phyloP scores from a whole-genome alignment of 2,329 filamentous ascomycete genomes.

The Xylaria arbuscula region DNA sequence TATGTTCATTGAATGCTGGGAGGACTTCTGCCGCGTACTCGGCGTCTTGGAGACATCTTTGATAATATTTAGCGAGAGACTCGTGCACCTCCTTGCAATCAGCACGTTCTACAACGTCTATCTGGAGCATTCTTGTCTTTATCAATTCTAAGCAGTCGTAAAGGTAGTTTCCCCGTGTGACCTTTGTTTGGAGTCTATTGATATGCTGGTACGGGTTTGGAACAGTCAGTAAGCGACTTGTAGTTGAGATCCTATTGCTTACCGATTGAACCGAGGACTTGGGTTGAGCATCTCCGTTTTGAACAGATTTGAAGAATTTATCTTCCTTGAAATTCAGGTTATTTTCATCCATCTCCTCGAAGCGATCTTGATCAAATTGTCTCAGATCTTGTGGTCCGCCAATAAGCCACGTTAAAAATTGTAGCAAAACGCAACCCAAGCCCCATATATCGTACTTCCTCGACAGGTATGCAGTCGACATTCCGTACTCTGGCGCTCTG shows the following conservation, averaged over 20 bases:
- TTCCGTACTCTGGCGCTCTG: conserved; percentile 29
- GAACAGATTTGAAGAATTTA: conserved; percentile 18
- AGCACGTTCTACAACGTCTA: conserved; percentile 7
- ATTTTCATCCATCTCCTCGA: conserved; percentile 18
- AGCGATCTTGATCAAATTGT: conserved; percentile 19
- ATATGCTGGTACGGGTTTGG: conserved; percentile 2
- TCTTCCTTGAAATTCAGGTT: conserved; percentile 23
- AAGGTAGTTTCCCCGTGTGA: conserved; percentile 23
- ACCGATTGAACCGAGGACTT: conserved; percentile 1
- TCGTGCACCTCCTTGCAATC: conserved; percentile 25
- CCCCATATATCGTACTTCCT: conserved; percentile 33
- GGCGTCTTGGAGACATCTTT: conserved; percentile 8
- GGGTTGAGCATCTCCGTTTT: neutral
- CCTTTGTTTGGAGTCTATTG: neutral
- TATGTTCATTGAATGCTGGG: conserved; percentile 6
- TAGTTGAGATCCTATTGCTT: neutral
- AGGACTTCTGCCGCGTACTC: conserved; percentile 11
- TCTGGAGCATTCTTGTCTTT: conserved; percentile 22
- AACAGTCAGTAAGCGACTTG: neutral
- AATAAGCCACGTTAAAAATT: conserved; percentile 35
- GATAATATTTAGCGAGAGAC: conserved; percentile 3
- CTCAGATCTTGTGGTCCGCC: conserved; percentile 17
- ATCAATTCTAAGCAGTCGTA: conserved; percentile 30
- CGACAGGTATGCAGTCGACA: conserved; percentile 15
- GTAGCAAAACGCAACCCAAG: conserved; percentile 31